phyloP scores from a whole-genome alignment of 768 basidiomycete species.

The Naganishia kalamii region DNA sequence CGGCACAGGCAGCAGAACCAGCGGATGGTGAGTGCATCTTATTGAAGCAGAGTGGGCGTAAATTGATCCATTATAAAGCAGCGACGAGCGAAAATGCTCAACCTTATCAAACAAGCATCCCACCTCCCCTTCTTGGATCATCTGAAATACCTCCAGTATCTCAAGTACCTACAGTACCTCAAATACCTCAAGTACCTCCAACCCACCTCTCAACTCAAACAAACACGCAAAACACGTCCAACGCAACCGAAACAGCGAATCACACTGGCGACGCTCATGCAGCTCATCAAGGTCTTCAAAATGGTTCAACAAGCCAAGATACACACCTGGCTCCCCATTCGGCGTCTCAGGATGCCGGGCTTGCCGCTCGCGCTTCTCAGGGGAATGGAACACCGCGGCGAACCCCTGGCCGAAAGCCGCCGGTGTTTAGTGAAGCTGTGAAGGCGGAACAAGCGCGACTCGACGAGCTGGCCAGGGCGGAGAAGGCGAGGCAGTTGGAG shows the following conservation, averaged over 20 bases:
- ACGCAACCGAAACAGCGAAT: neutral
- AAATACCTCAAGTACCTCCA: neutral
- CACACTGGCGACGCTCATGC: neutral
- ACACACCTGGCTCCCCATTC: neutral
- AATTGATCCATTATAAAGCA: neutral
- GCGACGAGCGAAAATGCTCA: neutral
- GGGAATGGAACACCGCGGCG: neutral
- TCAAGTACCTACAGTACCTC: conserved; percentile 1
- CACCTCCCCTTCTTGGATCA: neutral
- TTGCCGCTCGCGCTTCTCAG: too few species aligned
- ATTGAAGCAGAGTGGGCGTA: neutral
- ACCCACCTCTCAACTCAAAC: neutral
- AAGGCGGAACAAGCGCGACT: neutral
- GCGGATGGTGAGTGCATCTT: neutral
- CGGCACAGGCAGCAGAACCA: neutral
- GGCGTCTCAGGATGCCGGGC: neutral
- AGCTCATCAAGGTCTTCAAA: neutral
- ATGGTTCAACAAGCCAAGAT: neutral
- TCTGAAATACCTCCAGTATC: neutral
- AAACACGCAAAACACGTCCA: neutral
- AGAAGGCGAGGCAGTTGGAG: too few species aligned
- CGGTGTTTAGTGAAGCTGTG: neutral
- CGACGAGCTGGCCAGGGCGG: too few species aligned
- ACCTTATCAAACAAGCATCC: neutral
- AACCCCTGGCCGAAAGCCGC: neutral